Evolutionary conservation across 108 stramenopile species (phyloP).

Genomic region (Skeletonema marinoi): DNA sequence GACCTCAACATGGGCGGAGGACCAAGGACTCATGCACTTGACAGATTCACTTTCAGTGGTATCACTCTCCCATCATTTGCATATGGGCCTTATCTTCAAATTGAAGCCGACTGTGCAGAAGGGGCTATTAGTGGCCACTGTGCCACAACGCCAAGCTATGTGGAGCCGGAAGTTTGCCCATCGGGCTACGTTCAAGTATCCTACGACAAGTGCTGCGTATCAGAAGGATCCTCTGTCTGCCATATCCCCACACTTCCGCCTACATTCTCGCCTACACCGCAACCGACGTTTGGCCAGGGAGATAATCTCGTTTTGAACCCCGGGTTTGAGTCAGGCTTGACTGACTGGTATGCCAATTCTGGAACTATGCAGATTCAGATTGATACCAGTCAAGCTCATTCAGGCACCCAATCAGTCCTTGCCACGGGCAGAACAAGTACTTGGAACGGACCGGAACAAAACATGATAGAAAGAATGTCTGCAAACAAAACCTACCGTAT

Average conservation of each 20-base stretch:
- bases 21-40: conserved; percentile 19
- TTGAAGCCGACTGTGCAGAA: conserved; percentile 16
- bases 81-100: conserved; percentile 10
- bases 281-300: conserved; percentile 22
- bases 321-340: conserved; percentile 4
- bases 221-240: conserved; percentile 8
- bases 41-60: conserved; percentile 22
- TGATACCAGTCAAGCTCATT: conserved; percentile 8
- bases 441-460: conserved; percentile 12
- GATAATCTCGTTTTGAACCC: conserved; percentile 16
- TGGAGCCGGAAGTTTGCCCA: conserved; percentile 14
- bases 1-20: neutral
- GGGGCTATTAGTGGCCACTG: conserved; percentile 18
- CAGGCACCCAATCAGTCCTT: conserved; percentile 17
- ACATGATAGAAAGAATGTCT: neutral
- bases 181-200: conserved; percentile 14
- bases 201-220: conserved; percentile 26
- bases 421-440: conserved; percentile 7
- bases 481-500: conserved; percentile 7
- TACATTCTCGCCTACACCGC: conserved; percentile 12
- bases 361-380: neutral
- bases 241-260: conserved; percentile 3
- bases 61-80: conserved; percentile 25
- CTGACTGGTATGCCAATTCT: conserved; percentile 16
- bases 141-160: conserved; percentile 18